Evolutionary conservation across 805 yeast genomes (phyloP).

Genomic region (Starmerella ratchasimensis): DNA sequence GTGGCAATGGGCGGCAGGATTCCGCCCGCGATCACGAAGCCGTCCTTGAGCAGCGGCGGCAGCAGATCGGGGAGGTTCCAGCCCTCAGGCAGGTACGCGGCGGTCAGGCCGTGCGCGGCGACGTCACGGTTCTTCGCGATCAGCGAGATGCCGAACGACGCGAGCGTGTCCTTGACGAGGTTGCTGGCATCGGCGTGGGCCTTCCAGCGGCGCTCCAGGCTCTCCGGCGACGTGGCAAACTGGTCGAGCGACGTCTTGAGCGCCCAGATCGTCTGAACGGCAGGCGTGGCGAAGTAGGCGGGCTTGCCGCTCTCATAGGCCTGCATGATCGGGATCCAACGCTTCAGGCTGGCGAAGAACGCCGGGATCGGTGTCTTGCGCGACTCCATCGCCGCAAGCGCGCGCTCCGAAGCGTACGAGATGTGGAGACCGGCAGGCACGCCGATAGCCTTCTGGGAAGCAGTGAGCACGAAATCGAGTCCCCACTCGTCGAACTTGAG

Average conservation of each 20-base stretch:
- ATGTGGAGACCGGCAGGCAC: slow-evolving; percentile 86
- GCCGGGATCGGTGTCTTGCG: slow-evolving; percentile 32
- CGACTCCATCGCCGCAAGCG: slow-evolving; percentile 49
- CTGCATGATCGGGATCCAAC: slow-evolving; percentile 81
- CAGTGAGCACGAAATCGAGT: slow-evolving; percentile 74
- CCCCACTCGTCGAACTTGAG: slow-evolving; percentile 82
- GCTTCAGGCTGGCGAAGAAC: slow-evolving; percentile 57
- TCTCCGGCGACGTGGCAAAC: slow-evolving; percentile 31
- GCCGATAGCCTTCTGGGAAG: slow-evolving; percentile 91
- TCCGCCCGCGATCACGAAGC: slow-evolving; percentile 78
- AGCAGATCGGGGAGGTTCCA: slow-evolving; percentile 56
- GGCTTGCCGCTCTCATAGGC: slow-evolving; percentile 68
- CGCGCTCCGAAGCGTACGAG: slow-evolving; percentile 61
- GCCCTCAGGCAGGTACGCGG: slow-evolving; percentile 68
- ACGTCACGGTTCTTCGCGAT: slow-evolving; percentile 45
- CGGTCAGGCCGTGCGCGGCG: slow-evolving; percentile 82
- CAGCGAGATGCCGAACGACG: slow-evolving; percentile 49
- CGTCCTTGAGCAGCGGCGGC: slow-evolving; percentile 41
- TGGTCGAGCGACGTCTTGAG: slow-evolving; percentile 62
- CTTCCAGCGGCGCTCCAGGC: slow-evolving; percentile 47
- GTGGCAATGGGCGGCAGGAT: slow-evolving; percentile 67
- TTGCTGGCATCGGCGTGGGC: slow-evolving; percentile 50
- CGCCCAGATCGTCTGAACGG: slow-evolving; percentile 75
- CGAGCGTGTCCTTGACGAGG: slow-evolving; percentile 47
- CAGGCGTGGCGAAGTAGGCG: slow-evolving; percentile 95